A percentile compares a stretch with the other conserved stretches of the same genome.
Evolutionary conservation across 2,329 filamentous ascomycete species (phyloP).

Genomic region (Ambrosiella xylebori): DNA sequence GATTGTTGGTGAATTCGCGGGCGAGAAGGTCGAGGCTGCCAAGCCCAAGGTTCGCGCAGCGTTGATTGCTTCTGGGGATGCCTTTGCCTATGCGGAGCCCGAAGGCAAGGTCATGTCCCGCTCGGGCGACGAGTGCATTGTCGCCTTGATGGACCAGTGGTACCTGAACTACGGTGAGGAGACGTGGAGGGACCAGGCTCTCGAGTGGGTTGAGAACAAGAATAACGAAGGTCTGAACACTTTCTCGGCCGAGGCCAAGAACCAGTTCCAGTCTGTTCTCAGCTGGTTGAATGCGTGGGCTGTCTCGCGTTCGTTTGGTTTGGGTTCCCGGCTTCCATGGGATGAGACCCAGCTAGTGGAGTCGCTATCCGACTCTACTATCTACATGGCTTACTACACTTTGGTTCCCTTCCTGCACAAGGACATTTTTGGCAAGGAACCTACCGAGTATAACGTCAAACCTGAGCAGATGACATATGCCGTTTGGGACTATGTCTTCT

Average conservation of each 20-base stretch:
- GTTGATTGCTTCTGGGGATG: constrained; percentile 58
- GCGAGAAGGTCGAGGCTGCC: constrained; percentile 67
- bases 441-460: constrained; percentile 50
- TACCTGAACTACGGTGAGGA: constrained; percentile 93
- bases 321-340: constrained; percentile 91
- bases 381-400: constrained; percentile 77
- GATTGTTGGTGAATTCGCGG: constrained; percentile 73
- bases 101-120: constrained; percentile 77
- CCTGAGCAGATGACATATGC: constrained; percentile 85
- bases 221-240: constrained; percentile 57
- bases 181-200: constrained; percentile 61
- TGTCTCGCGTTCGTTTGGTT: constrained; percentile 75
- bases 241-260: constrained; percentile 59
- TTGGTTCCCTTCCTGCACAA: constrained; percentile 51
- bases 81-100: constrained; percentile 86
- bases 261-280: constrained; percentile 69
- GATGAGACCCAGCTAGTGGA: constrained; percentile 83
- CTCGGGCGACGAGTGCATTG: constrained; percentile 84
- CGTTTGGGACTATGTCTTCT: constrained; percentile 93
- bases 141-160: constrained; percentile 90
- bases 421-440: constrained; percentile 67
- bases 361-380: constrained; percentile 75
- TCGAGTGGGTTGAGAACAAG: constrained; percentile 53
- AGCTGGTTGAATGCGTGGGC: constrained; percentile 95
- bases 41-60: constrained; percentile 71